These are phyloP conservation scores for Tephrocybe sp. DNA, from an alignment of 768 basidiomycete genomes.

Conservation along the genomic window DNA sequence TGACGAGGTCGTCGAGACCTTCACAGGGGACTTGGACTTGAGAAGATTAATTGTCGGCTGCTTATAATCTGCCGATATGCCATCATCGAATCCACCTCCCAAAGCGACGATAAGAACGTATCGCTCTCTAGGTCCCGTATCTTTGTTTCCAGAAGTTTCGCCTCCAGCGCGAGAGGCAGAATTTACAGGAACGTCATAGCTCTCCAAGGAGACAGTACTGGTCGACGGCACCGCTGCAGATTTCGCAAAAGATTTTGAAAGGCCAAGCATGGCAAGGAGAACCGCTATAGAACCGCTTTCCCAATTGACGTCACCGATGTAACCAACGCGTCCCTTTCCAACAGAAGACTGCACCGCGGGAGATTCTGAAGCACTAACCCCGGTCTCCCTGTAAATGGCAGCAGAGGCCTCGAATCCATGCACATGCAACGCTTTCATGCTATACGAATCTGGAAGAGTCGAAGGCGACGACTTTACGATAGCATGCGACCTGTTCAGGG, in stretches of 20 bases:
- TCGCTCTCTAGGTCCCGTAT: background rate
- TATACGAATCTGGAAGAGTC: conserved; percentile 26
- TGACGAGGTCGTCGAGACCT: conserved; percentile 12
- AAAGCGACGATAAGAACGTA: conserved; percentile 31
- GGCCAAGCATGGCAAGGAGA: conserved; percentile 32
- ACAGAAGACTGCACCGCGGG: conserved; percentile 27
- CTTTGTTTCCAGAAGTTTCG: background rate
- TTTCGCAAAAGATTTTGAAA: background rate
- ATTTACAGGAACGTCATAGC: background rate
- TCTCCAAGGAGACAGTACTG: background rate
- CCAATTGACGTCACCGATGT: conserved; percentile 32
- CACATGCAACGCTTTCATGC: conserved; percentile 41
- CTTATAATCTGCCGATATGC: conserved; percentile 10
- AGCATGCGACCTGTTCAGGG: conserved; percentile 26
- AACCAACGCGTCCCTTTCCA: conserved; percentile 36
- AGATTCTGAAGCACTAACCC: conserved; percentile 14
- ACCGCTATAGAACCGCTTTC: conserved; percentile 27
- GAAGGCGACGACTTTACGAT: conserved; percentile 24
- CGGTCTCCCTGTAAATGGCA: conserved; percentile 28
- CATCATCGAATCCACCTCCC: conserved; percentile 20
- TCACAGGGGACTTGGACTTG: conserved; percentile 19
- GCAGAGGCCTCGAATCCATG: conserved; percentile 21
- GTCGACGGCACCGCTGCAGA: background rate
- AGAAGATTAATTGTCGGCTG: conserved; percentile 26
- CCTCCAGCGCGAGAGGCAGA: background rate